Base-by-base conservation (phyloP, 2,329 filamentous ascomycete species). In the Ceratocystis ficicola region DNA sequence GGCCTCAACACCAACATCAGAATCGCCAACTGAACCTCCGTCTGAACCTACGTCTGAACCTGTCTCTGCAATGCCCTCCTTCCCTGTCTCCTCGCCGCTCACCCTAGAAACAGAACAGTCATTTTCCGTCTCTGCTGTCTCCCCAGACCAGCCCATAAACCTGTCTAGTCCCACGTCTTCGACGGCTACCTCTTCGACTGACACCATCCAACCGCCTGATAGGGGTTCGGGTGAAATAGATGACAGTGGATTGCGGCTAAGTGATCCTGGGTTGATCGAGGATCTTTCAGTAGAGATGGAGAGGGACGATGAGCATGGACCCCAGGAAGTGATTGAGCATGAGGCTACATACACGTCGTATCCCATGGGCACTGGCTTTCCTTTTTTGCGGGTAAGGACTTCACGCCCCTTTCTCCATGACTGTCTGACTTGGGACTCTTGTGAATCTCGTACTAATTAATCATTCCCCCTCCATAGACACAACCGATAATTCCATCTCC, bases 401-500 rank as follows among this genome's bases (percentile, higher is more conserved):
- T 52, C n/a, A 20, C 3, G 1, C 7, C 17, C 3, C 17, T 10
- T 22, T 25, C 12, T 22, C 7, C 7, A 12, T 12, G 7, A 10
- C 32, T 25, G 17, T n/a, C n/a, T 20, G 6, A 25, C 7, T 44
- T 52, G 4, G 4, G 1, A 52, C 17, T n/a, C 17, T 8, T 52
- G 5, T 2, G 8, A 4, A 41, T 41, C 10, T 12, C 7, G 12
- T 22, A 52, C 48, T 52, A 8, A 52, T 52, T 7, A 22, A 0
- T 2, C n/a, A 0, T 2, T 8, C 0, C 17, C n/a, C 6, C 7
- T 52, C 20, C 25, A 10, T 25, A 64, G 65, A 64, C 44, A 32
- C 62, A 36, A 50, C 65, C 91, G 2, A 86, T 86, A 65, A 86
- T 88, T n/a, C 86, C 90, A 1, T 96, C 90, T 0, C 94, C 90